Evolutionary conservation across 345 rosid genomes (phyloP), one percentile per base, ranked within the genome.

Genomic region (Rhodamnia rubescens): DNA sequence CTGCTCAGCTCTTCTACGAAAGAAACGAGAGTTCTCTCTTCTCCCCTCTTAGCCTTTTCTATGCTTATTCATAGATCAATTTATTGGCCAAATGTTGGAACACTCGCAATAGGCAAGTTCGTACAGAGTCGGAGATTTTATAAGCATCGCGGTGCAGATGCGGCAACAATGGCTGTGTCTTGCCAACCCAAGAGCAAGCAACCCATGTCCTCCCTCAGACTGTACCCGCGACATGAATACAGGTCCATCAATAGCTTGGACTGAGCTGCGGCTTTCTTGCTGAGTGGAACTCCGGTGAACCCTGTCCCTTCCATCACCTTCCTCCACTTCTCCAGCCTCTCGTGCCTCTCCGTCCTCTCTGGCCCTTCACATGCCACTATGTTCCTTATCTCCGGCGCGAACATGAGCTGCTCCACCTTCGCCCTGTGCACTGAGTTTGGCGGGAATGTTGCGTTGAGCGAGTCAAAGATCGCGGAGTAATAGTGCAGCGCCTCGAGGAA

Each of bases 101-200:
- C 44, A 0, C 12, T 64, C 75, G 8, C 44, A 9, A 22, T 4
- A 6, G 32, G 78, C 42, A 1, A 16, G 40, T 64, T 32, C 78
- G 24, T 2, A 32, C 44, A 32, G 10, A 2, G 78, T 32, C 6
- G 9, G 7, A 57, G 85, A 20, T 5, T 53, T 53, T 12, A 32
- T 85, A 85, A 94, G 89, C 95, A 92, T 85, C 87, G 90, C 89
- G 95, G 92, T 13, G 95, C 93, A 74, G 96, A 95, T 78, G 96
- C 92, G 74, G 92, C 94, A 55, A 94, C 85, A 12, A 92, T 86
- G 22, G 93, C 89, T 83, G 91, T 88, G 78, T 94, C 96, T 87
- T 88, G 93, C 95, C 96, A 92, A 9, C 93, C 95, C 85, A 94
- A 86, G 8, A 92, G 93, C 92, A 92, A 88, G 89, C 95, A 92